Conservation (phyloP, 2,329 filamentous ascomycete species). For the Trichoderma semiorbis region DNA sequence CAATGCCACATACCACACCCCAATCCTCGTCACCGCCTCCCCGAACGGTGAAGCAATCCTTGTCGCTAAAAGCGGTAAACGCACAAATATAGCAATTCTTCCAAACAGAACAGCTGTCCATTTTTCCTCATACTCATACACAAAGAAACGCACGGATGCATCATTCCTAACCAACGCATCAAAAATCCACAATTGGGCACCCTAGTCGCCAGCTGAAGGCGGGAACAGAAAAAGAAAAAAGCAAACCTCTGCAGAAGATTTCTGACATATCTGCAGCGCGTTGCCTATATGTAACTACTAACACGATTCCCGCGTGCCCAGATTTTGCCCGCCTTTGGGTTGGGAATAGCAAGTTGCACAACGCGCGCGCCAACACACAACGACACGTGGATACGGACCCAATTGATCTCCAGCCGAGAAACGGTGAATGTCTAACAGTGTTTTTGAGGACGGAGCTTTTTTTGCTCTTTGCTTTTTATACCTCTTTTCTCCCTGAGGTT, state of each 20-base stretch:
- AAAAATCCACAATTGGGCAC: not conserved
- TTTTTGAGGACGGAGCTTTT: not conserved
- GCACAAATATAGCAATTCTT: not conserved
- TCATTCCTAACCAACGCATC: conserved; percentile 5
- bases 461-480: not conserved
- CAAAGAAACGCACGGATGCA: not conserved
- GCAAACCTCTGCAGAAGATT: not conserved
- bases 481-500: not conserved
- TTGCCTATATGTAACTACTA: not conserved
- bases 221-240: not conserved
- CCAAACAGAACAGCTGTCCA: not conserved
- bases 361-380: not conserved
- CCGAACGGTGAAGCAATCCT: not conserved
- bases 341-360: not conserved
- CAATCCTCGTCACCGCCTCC: conserved; percentile 3
- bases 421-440: not conserved
- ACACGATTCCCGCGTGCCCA: not conserved
- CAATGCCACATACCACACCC: not conserved
- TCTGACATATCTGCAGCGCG: not conserved
- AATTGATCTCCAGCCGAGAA: not conserved
- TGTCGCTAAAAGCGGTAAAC: conserved; percentile 16
- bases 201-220: not conserved
- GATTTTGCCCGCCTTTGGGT: too few relatives aligned
- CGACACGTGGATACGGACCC: not conserved
- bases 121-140: not conserved